phyloP scores from a whole-genome alignment of 768 basidiomycete genomes.

The Macrolepiota dolichaula region DNA sequence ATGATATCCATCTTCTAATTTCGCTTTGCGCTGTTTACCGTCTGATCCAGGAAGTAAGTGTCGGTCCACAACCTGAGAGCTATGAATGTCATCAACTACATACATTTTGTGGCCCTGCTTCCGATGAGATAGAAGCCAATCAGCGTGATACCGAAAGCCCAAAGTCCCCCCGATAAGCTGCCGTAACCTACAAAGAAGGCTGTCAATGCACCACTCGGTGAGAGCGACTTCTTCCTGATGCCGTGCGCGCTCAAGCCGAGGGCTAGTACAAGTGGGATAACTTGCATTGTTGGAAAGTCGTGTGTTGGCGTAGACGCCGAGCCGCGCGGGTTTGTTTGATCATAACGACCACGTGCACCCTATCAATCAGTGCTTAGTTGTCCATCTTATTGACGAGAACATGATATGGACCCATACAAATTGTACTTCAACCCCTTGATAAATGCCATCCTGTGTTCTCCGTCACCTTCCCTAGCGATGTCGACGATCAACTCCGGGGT shows the following conservation, averaged over 20 bases:
- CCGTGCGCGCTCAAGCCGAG: slow-evolving; percentile 65
- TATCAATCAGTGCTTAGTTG: too few species aligned
- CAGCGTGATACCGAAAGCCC: slow-evolving; percentile 61
- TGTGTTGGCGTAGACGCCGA: background rate
- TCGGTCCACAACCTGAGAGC: background rate
- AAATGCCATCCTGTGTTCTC: too few species aligned
- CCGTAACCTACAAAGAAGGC: slow-evolving; percentile 76
- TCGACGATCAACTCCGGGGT: too few species aligned
- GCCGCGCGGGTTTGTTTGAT: background rate
- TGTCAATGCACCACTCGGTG: slow-evolving; percentile 69
- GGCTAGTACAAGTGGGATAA: slow-evolving; percentile 42
- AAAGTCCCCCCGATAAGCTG: slow-evolving; percentile 65
- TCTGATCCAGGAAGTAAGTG: slow-evolving; percentile 32
- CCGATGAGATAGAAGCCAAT: slow-evolving; percentile 79
- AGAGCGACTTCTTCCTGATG: slow-evolving; percentile 68
- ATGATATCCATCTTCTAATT: slow-evolving; percentile 76
- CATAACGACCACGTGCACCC: too few species aligned
- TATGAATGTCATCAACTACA: slow-evolving; percentile 19
- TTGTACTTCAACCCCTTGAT: too few species aligned
- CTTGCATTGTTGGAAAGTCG: background rate
- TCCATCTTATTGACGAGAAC: too few species aligned
- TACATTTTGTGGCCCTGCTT: slow-evolving; percentile 80
- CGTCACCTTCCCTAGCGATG: too few species aligned
- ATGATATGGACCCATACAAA: too few species aligned
- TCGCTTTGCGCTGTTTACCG: slow-evolving; percentile 70